Evolutionary conservation across 2,329 filamentous ascomycete species (phyloP).

Genomic region (Pseudogymnoascus sp.): DNA sequence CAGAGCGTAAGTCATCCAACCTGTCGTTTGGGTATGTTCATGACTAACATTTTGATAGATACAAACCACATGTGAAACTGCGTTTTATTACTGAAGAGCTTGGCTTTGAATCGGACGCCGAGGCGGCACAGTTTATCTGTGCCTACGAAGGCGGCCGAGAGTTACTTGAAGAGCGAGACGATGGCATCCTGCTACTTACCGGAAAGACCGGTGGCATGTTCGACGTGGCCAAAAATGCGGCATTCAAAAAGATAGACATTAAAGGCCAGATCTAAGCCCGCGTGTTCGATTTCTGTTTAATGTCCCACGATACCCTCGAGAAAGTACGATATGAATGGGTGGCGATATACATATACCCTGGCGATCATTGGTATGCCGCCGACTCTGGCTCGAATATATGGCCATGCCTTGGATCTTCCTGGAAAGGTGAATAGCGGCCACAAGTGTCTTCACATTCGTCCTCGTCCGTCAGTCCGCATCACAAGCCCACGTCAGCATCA

Average conservation of each 20-base stretch:
- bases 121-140: conserved; percentile 84
- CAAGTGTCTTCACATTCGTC: neutral
- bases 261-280: conserved; percentile 79
- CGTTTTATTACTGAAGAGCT: conserved; percentile 94
- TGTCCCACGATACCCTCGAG: neutral
- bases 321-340: neutral
- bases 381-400: neutral
- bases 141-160: conserved; percentile 63
- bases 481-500: neutral
- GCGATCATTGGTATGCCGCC: neutral
- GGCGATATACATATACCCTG: neutral
- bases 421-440: neutral
- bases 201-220: conserved; percentile 67
- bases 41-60: conserved; percentile 55
- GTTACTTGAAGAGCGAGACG: conserved; percentile 68
- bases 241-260: conserved; percentile 86
- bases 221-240: conserved; percentile 61
- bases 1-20: conserved; percentile 67
- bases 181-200: conserved; percentile 64
- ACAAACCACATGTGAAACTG: conserved; percentile 82
- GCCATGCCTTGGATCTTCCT: neutral
- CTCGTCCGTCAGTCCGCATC: neutral
- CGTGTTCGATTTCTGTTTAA: neutral
- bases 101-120: conserved; percentile 85
- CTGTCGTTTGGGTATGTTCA: neutral